Evolutionary conservation across 23 red algal genomes (phyloP).

Genomic region (Gracilaria vermiculophylla): DNA sequence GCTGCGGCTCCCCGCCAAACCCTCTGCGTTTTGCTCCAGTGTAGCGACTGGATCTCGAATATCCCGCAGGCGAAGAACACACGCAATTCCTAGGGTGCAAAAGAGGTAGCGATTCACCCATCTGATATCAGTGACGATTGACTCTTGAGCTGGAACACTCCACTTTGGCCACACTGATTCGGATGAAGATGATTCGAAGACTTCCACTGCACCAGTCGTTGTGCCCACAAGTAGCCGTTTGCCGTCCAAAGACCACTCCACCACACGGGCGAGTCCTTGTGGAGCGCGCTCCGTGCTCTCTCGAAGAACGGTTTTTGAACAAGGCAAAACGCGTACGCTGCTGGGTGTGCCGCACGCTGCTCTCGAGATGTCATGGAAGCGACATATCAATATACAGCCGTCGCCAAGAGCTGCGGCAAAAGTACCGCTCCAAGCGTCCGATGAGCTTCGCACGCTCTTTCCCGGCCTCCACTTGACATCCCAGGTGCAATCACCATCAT

Average conservation of each 20-base stretch:
- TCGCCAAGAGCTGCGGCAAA: constrained; percentile 57
- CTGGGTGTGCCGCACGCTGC: too few species aligned
- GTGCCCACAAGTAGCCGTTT: constrained; percentile 25
- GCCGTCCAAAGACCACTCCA: constrained; percentile 56
- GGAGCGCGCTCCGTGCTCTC: neutral
- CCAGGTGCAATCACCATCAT: constrained; percentile 63
- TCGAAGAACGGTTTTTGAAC: neutral
- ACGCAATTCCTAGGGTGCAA: constrained; percentile 39
- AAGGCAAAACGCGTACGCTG: neutral
- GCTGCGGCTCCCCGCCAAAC: constrained; percentile 32
- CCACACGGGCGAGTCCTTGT: constrained; percentile 32
- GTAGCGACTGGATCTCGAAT: constrained; percentile 53
- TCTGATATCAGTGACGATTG: constrained; percentile 38
- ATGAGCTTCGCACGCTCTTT: neutral
- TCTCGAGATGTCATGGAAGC: neutral
- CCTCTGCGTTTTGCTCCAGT: constrained; percentile 52
- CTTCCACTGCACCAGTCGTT: constrained; percentile 43
- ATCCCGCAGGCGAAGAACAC: constrained; percentile 52
- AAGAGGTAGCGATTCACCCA: constrained; percentile 42
- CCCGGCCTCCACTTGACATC: constrained; percentile 57
- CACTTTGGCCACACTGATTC: constrained; percentile 44
- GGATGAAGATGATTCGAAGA: constrained; percentile 23
- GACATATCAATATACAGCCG: constrained; percentile 20
- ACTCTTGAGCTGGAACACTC: constrained; percentile 60
- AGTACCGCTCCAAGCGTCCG: neutral